Conservation (phyloP, 768 basidiomycete genomes). For the Auricularia sp. region DNA sequence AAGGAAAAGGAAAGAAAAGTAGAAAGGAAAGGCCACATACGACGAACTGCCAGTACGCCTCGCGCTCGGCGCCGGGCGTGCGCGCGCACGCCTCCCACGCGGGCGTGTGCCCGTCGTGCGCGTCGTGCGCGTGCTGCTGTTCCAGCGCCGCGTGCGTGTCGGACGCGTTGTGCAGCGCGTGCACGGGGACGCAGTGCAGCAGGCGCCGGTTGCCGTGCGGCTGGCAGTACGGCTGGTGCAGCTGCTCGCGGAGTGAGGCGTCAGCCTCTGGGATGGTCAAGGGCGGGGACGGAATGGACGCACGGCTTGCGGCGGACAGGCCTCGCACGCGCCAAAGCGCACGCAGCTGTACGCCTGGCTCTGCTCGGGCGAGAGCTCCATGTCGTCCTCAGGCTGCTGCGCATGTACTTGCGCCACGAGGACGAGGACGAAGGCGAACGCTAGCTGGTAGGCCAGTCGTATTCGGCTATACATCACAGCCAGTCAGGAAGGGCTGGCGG, state of each 20-base stretch:
- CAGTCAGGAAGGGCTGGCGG: no score
- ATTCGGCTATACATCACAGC: no score
- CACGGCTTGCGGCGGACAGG: constrained; percentile 33
- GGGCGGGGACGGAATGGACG: constrained; percentile 10
- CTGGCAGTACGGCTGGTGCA: constrained; percentile 82
- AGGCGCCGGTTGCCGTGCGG: constrained; percentile 92
- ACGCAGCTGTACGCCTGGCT: constrained; percentile 14
- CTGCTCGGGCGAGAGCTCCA: neutral
- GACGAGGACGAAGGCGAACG: no score
- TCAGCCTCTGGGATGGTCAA: neutral
- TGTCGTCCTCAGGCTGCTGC: constrained; percentile 1
- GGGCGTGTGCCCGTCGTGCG: constrained; percentile 35
- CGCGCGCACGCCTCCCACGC: constrained; percentile 95
- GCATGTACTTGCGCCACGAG: neutral
- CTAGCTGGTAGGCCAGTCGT: no score
- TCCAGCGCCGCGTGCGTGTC: neutral
- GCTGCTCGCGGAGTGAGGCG: constrained; percentile 30
- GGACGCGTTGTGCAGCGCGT: neutral
- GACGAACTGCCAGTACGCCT: constrained; percentile 85
- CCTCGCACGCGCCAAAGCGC: constrained; percentile 32
- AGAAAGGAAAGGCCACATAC: constrained; percentile 33
- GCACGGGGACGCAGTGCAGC: constrained; percentile 54
- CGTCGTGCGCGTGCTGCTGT: neutral
- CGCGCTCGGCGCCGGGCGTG: constrained; percentile 65
- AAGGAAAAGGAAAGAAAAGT: neutral